These are phyloP conservation scores for Grifola frondosa DNA, from an alignment of 1,284 basidiomycete genomes.

Conservation along the genomic window DNA sequence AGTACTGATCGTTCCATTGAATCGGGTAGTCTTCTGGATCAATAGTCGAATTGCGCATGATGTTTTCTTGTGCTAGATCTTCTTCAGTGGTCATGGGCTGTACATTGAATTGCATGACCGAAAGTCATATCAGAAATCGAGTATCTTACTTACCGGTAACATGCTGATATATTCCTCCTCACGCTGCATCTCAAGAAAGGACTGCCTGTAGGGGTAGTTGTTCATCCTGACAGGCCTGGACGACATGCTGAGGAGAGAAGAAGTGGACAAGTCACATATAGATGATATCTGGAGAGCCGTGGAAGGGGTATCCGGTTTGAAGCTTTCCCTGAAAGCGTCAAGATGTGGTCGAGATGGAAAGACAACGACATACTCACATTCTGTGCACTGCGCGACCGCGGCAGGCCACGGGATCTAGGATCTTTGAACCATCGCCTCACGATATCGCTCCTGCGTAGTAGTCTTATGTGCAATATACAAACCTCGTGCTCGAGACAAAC, in stretches of 20 bases:
- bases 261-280: background rate
- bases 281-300: constrained; percentile 1
- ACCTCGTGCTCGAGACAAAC: no score
- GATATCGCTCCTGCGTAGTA: no score
- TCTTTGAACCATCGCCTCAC: no score
- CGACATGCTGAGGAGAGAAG: background rate
- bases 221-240: constrained; percentile 7
- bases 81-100: constrained; percentile 33
- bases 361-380: no score
- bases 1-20: no score
- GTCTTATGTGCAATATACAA: no score
- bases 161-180: constrained; percentile 27
- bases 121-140: background rate
- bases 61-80: constrained; percentile 28
- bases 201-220: constrained; percentile 23
- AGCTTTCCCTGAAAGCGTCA: no score
- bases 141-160: constrained; percentile 24
- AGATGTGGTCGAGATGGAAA: no score
- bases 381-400: no score
- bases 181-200: constrained; percentile 20
- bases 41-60: constrained; percentile 15
- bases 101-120: background rate
- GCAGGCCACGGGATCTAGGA: no score
- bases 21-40: no score
- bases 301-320: no score